These are phyloP conservation scores for Rhododendron ferrugineum DNA, from an alignment of 148 eudicot species.

Conservation along the genomic window DNA sequence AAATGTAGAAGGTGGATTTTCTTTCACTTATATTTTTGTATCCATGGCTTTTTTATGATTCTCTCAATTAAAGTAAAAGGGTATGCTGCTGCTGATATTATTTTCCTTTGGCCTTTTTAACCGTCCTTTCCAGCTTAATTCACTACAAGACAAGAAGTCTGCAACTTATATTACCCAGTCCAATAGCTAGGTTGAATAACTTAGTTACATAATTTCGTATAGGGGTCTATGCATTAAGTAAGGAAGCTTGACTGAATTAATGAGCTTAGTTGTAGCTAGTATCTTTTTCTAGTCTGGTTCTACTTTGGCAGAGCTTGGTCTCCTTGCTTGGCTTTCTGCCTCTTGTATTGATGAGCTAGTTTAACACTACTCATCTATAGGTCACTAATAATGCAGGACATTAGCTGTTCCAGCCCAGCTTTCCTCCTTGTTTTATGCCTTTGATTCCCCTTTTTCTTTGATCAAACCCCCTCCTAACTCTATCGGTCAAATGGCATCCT, in stretches of 20 bases:
- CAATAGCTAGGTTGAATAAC: neutral
- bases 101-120: neutral
- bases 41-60: neutral
- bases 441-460: neutral
- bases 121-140: neutral
- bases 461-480: neutral
- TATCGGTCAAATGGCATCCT: neutral
- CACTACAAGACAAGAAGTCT: neutral
- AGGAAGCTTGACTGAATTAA: neutral
- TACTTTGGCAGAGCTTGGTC: neutral
- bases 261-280: neutral
- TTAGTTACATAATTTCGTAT: neutral
- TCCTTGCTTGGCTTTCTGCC: neutral
- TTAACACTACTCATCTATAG: neutral
- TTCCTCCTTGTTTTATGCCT: neutral
- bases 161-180: neutral
- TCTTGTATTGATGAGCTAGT: neutral
- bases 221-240: neutral
- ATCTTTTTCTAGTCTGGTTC: neutral
- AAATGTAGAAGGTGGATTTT: neutral
- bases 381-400: neutral
- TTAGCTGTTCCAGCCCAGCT: neutral
- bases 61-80: neutral
- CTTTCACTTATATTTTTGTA: neutral
- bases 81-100: neutral